Evolutionary conservation across 1,284 basidiomycete genomes (phyloP).

Genomic region (Fomitiporia mediterranea): DNA sequence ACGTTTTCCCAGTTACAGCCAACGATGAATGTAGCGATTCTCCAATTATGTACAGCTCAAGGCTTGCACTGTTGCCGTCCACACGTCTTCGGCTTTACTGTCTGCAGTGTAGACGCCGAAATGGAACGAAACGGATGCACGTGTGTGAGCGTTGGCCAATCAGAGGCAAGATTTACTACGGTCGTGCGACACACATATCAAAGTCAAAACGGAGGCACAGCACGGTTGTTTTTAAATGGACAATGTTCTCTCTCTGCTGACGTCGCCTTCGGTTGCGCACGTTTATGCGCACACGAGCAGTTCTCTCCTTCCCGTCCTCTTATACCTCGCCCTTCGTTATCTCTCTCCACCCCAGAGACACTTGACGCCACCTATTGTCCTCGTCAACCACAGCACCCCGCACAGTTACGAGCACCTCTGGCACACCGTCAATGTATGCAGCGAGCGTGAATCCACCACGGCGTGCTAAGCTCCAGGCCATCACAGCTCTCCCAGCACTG

Average conservation of each 20-base stretch:
- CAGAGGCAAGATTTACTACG: background rate
- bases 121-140: no score
- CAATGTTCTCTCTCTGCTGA: background rate
- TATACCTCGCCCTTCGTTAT: background rate
- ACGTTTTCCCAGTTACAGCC: no score
- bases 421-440: conserved; percentile 33
- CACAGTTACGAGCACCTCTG: background rate
- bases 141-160: conserved; percentile 11
- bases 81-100: no score
- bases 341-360: background rate
- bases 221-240: background rate
- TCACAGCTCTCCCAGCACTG: background rate
- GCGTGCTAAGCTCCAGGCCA: conserved; percentile 39
- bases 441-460: conserved; percentile 55
- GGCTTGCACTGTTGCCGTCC: no score
- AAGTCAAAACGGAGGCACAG: background rate
- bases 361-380: background rate
- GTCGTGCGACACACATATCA: conserved; percentile 14
- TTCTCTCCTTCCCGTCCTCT: background rate
- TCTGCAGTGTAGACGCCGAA: no score
- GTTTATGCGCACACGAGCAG: conserved; percentile 16
- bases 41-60: no score
- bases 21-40: no score
- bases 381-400: background rate
- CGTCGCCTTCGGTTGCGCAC: background rate